Conservation (phyloP, 1,284 basidiomycete genomes). For the Tylopilus sp. region DNA sequence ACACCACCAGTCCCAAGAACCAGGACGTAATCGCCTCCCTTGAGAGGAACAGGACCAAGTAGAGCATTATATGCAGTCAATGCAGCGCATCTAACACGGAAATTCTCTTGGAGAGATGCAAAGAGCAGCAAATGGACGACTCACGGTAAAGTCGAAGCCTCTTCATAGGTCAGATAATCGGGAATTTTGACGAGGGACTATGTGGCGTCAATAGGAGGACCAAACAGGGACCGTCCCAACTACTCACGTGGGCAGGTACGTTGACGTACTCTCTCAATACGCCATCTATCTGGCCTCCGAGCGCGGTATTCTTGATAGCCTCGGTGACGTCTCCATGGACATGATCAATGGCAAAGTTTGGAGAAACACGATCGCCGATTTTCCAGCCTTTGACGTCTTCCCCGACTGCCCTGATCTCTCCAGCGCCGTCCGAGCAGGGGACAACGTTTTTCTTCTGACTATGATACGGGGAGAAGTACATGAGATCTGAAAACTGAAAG, state of each 20-base stretch:
- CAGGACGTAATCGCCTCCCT: constrained; percentile 50
- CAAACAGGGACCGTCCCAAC: not conserved
- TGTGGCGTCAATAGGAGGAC: not conserved
- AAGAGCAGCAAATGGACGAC: constrained; percentile 9
- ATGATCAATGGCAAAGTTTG: constrained; percentile 45
- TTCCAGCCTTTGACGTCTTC: constrained; percentile 50
- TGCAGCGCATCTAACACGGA: constrained; percentile 42
- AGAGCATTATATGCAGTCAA: constrained; percentile 53
- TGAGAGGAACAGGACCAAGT: constrained; percentile 43
- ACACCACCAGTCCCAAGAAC: constrained; percentile 61
- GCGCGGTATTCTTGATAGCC: constrained; percentile 33
- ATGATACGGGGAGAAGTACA: not conserved
- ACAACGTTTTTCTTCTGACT: constrained; percentile 38
- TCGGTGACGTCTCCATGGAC: constrained; percentile 41
- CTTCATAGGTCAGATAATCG: constrained; percentile 48
- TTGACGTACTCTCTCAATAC: constrained; percentile 55
- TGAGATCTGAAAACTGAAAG: not conserved
- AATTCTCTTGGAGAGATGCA: no score
- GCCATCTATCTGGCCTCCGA: constrained; percentile 54
- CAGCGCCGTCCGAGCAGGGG: constrained; percentile 63
- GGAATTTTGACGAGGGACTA: constrained; percentile 48
- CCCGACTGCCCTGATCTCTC: constrained; percentile 57
- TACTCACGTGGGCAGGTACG: constrained; percentile 44
- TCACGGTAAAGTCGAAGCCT: constrained; percentile 50
- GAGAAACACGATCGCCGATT: constrained; percentile 55